Evolutionary conservation across 495 filamentous ascomycete genomes (phyloP), one percentile per base, ranked within the genome.

Genomic region (Chaetomium tenue): DNA sequence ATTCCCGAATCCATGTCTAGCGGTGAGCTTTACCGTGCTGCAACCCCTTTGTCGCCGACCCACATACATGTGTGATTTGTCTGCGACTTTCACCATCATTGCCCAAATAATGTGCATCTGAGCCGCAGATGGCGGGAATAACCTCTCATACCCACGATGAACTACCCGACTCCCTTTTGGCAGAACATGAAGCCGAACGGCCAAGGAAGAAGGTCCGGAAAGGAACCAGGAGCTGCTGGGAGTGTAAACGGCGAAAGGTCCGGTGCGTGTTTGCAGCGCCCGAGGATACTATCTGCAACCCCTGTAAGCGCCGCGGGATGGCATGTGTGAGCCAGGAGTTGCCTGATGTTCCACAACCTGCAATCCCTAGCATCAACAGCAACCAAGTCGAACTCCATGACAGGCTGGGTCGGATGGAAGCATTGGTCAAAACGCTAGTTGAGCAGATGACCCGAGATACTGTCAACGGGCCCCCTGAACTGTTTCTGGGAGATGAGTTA

Each of bases 221-320:
- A 62, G 81, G 82, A 15, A 83, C 80, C 2, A 75, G 71, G 16
- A 81, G 79, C 60, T 84, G 81, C 64, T 83, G 80, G 79, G 81
- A 82, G 63, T 83, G 82, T 70, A 81, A 81, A 59, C 77, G 75
- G 55, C 76, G 80, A 3, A 84, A 84, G 60, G 74, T 78, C 55
- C 72, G 75, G 47, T 84, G 82, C 68, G 78, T 68, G n/a, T 81
- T 81, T 60, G 65, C 68, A 28, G 59, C 70, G 5, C 66, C 69
- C 11, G 58, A 61, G 8, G 72, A 77, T 33, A 51, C 68, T 18
- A 70, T 71, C 47, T 85, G 83, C 61, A 69, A 72, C 47, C 74
- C 75, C 20, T 84, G 83, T 62, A 61, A 66, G 30, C 70, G 78
- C 42, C 78, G 81, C 1, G 69, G 71, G 18, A 70, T 72, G 1